A percentile compares a stretch with the other conserved stretches of the same genome.
phyloP scores from a whole-genome alignment of 1,139 yeast species.

The Suhomyces anneliseae region DNA sequence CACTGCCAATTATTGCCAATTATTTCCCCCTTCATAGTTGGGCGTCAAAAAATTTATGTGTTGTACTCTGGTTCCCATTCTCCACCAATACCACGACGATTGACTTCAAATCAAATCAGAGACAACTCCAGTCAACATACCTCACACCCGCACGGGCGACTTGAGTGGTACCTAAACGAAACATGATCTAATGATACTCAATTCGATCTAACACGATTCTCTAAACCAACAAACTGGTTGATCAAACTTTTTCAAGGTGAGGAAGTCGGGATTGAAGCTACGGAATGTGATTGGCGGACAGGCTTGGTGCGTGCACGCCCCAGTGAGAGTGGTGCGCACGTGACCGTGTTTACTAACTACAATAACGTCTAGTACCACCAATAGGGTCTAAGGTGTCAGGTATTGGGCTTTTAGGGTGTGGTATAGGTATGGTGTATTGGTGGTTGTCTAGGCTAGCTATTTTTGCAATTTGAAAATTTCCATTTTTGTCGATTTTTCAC shows the following conservation, averaged over 20 bases:
- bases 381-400: neutral
- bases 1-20: too few relatives aligned
- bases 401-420: neutral
- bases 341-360: neutral
- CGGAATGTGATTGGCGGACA: conserved; percentile 13
- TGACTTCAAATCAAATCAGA: neutral
- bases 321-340: conserved; percentile 4
- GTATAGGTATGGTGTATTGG: too few relatives aligned
- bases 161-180: conserved; percentile 64
- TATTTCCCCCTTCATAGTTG: too few relatives aligned
- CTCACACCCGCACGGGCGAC: conserved; percentile 62
- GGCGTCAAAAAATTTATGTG: too few relatives aligned
- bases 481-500: too few relatives aligned
- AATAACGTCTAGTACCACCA: neutral
- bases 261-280: conserved; percentile 10
- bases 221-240: conserved; percentile 6
- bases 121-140: conserved; percentile 35
- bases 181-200: conserved; percentile 39
- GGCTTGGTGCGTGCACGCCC: neutral
- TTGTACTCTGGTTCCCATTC: neutral
- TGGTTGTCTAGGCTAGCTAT: too few relatives aligned
- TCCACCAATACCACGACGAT: conserved; percentile 1
- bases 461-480: too few relatives aligned
- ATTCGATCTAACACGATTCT: conserved; percentile 10
- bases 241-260: conserved; percentile 13